phyloP scores from a whole-genome alignment of 345 rosid genomes.

The Rhodamnia rubescens region DNA sequence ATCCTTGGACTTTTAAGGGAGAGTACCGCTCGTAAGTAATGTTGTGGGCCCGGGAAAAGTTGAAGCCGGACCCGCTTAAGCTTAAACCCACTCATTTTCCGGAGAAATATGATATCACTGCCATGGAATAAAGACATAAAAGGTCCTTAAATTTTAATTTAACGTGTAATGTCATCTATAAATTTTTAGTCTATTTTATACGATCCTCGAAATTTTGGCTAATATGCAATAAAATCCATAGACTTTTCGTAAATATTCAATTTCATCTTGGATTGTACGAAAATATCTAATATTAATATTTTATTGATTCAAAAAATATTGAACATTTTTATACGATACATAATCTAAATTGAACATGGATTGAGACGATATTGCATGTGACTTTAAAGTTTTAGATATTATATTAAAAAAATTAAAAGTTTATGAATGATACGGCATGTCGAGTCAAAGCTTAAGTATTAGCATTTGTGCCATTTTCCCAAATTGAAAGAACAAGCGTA shows the following conservation, averaged over 20 bases:
- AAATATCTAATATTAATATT: rapidly evolving
- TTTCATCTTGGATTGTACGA: rapidly evolving
- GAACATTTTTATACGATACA: rapidly evolving
- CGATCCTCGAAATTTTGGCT: too few relatives aligned
- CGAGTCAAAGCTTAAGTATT: rapidly evolving
- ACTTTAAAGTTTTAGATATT: too few relatives aligned
- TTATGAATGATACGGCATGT: rapidly evolving
- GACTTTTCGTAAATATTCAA: rapidly evolving
- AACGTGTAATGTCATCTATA: rapidly evolving
- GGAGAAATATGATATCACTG: neutral
- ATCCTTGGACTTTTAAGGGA: neutral
- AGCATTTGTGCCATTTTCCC: too few relatives aligned
- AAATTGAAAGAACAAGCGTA: neutral
- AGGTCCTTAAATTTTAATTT: rapidly evolving
- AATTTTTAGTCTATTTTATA: neutral
- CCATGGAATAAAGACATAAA: neutral
- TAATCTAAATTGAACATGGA: neutral
- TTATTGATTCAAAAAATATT: neutral
- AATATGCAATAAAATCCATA: too few relatives aligned
- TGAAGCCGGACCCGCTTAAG: neutral
- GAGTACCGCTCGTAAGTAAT: neutral
- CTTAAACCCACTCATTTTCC: neutral
- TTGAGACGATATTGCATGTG: too few relatives aligned
- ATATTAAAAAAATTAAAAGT: neutral
- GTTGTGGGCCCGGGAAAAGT: neutral